Evolutionary conservation across 108 stramenopile species (phyloP).

Genomic region (Cyclotella distinguenda): DNA sequence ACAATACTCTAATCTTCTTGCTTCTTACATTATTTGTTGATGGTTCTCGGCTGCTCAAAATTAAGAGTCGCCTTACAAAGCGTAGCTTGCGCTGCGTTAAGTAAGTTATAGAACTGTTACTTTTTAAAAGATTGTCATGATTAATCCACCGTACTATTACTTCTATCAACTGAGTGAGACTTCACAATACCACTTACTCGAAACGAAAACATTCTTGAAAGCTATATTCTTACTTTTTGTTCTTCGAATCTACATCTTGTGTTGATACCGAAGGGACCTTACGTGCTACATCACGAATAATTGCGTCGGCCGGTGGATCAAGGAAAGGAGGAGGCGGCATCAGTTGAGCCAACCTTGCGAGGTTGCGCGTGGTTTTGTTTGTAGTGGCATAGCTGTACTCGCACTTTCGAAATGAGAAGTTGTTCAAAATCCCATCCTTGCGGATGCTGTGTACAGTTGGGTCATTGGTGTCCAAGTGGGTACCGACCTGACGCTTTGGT

Average conservation of each 20-base stretch:
- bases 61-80: too few relatives aligned
- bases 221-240: neutral
- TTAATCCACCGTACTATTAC: neutral
- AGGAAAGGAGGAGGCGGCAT: constrained; percentile 3
- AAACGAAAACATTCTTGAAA: neutral
- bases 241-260: neutral
- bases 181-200: neutral
- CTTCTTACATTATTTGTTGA: too few relatives aligned
- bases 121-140: too few relatives aligned
- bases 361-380: too few relatives aligned
- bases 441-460: neutral
- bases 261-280: neutral
- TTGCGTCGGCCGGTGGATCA: neutral
- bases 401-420: too few relatives aligned
- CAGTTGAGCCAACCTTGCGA: too few relatives aligned
- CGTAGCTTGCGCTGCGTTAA: too few relatives aligned
- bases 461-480: neutral
- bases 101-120: too few relatives aligned
- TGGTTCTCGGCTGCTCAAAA: too few relatives aligned
- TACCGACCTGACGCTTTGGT: neutral
- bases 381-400: too few relatives aligned
- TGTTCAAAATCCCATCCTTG: neutral
- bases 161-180: neutral
- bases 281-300: too few relatives aligned
- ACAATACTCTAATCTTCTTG: too few relatives aligned